Conservation (phyloP, 768 basidiomycete genomes). For the Lactifluus volemus region DNA sequence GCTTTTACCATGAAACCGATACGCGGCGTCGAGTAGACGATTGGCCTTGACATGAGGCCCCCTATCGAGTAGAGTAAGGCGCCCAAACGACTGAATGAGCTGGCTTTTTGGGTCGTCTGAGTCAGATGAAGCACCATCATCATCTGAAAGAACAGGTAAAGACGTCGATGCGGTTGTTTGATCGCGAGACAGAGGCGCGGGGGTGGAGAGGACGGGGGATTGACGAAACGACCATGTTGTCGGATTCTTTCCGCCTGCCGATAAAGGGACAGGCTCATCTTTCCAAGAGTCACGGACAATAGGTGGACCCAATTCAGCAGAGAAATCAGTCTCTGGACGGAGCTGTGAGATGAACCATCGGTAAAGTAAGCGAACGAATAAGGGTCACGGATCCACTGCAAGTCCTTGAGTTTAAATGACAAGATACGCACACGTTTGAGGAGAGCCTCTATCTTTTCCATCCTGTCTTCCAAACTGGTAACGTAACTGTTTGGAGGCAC, state of each 20-base stretch:
- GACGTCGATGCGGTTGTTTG: conserved; percentile 3
- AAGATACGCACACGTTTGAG: conserved; percentile 28
- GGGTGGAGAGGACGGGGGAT: conserved; percentile 4
- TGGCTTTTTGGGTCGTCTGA: neutral
- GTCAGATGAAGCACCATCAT: neutral
- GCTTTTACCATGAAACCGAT: conserved; percentile 19
- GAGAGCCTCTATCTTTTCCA: conserved; percentile 31
- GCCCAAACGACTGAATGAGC: conserved; percentile 7
- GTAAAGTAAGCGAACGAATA: neutral
- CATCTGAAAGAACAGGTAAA: neutral
- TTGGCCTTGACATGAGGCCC: conserved; percentile 10
- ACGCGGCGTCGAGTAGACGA: conserved; percentile 7
- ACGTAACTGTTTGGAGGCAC: conserved; percentile 24
- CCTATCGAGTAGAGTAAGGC: conserved; percentile 13
- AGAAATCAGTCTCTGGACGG: conserved; percentile 53
- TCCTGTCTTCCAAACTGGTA: conserved; percentile 28
- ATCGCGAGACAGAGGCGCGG: neutral
- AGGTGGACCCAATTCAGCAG: conserved; percentile 52
- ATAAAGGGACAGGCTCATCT: conserved; percentile 20
- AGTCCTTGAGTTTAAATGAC: neutral
- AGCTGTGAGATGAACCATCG: conserved; percentile 34
- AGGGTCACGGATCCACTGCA: too few species aligned
- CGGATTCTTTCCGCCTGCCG: neutral
- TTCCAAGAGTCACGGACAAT: conserved; percentile 61
- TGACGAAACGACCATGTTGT: neutral